Base-by-base conservation (phyloP, 805 yeast species). In the Monosporozyma aquatica region DNA sequence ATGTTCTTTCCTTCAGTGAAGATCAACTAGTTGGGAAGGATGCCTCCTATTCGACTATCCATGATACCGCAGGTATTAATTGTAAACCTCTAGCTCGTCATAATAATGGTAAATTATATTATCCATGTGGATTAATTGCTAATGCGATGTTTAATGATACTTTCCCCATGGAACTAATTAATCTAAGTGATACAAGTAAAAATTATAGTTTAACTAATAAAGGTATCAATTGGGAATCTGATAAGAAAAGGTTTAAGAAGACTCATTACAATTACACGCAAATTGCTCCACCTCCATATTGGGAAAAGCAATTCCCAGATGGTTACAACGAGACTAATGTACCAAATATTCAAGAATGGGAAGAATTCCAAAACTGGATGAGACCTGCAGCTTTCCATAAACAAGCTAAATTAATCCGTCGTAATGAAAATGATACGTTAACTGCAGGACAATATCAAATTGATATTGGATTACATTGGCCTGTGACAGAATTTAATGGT, bases 281-380 rank as follows among this genome's bases (percentile, higher is more conserved):
- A 11, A 80, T 90, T 35, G 92, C 80, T 2, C 98, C 98, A 10
- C 98, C 98, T 5, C 95, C 92, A 41, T 86, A 83, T 65, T 90
- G 98, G 98, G 69, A 65, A 32, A 71, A 75, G 48, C 67, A 56
- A 65, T 90, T 64, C 61, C 97, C 97, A 2, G 65, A 87, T 46
- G 97, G 97, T 0, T 90, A 92, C 65, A 86, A 82, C n/a, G 79
- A 74, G 26, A 76, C 75, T 5, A 87, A 86, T 60, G 53, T 90
- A 47, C 95, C 95, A 3, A 81, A 84, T 56, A 59, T 90, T 38
- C 71, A 84, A 2, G 58, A 65, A 28, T 80, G 92, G 87, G 90
- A 86, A 58, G 80, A 80, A 50, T 75, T 90, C 53, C 95, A 87
- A 68, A 90, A 87, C 62, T 90, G 98, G 98, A 90, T 90, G 97